Evolutionary conservation across 805 yeast species (phyloP).

Genomic region (Wickerhamomyces strasburgensis): DNA sequence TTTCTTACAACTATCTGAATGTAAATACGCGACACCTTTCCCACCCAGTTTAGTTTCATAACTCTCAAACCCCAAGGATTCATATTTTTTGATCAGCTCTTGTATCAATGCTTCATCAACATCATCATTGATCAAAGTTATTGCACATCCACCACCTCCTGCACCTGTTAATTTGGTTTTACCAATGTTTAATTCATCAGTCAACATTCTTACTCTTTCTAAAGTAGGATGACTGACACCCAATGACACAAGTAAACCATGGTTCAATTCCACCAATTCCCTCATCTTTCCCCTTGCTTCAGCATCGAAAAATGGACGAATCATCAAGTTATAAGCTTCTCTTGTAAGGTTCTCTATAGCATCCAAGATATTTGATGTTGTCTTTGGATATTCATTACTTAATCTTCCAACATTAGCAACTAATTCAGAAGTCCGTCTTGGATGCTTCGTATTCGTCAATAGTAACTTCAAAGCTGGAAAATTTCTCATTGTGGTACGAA

Average conservation of each 20-base stretch:
- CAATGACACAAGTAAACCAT: conserved; percentile 75
- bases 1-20: conserved; percentile 16
- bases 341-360: conserved; percentile 72
- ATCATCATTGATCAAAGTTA: conserved; percentile 58
- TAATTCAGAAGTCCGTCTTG: conserved; percentile 78
- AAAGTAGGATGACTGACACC: conserved; percentile 94
- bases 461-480: conserved; percentile 73
- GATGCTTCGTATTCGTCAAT: conserved; percentile 80
- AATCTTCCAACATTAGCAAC: conserved; percentile 71
- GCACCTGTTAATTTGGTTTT: conserved; percentile 96
- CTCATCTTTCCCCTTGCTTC: conserved; percentile 40
- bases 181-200: conserved; percentile 65
- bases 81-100: conserved; percentile 33
- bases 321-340: conserved; percentile 66
- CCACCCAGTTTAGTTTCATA: conserved; percentile 86
- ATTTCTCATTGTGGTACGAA: conserved; percentile 61
- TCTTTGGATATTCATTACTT: conserved; percentile 46
- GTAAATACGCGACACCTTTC: conserved; percentile 66
- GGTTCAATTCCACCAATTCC: conserved; percentile 74
- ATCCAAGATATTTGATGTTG: conserved; percentile 55
- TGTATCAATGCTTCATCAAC: conserved; percentile 31
- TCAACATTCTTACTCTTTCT: conserved; percentile 64
- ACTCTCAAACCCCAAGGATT: conserved; percentile 56
- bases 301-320: conserved; percentile 42
- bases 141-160: conserved; percentile 99